Evolutionary conservation across 1,284 basidiomycete species (phyloP).

Genomic region (Chiua sp.): DNA sequence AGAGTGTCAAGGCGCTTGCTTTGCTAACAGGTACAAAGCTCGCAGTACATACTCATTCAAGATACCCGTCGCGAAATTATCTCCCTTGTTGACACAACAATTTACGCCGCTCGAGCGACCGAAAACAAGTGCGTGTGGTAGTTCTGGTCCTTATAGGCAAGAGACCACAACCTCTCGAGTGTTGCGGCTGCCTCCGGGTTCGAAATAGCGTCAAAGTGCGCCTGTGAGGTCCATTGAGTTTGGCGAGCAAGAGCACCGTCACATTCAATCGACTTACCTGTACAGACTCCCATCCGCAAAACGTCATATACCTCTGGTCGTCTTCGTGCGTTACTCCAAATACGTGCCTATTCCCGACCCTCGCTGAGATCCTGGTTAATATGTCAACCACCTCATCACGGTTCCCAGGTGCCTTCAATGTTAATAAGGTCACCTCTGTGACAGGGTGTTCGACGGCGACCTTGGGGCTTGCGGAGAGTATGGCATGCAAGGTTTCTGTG

Average conservation of each 20-base stretch:
- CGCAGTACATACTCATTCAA: not conserved
- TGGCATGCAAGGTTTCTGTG: slow-evolving; percentile 27
- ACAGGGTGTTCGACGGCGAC: slow-evolving; percentile 6
- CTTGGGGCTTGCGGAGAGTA: slow-evolving; percentile 19
- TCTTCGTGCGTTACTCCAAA: slow-evolving; percentile 30
- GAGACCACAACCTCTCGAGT: slow-evolving; percentile 11
- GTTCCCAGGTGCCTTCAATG: slow-evolving; percentile 30
- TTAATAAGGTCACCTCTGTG: slow-evolving; percentile 1
- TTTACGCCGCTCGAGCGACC: not conserved
- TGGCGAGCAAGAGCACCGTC: not conserved
- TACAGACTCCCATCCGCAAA: slow-evolving; percentile 29
- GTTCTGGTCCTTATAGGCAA: slow-evolving; percentile 15
- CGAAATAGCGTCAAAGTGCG: not conserved
- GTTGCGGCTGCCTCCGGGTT: not conserved
- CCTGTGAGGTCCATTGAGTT: not conserved
- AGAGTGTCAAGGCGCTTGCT: not conserved
- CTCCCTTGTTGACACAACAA: no score
- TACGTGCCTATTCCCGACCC: slow-evolving; percentile 14
- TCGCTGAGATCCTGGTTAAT: slow-evolving; percentile 20
- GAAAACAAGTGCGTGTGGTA: slow-evolving; percentile 11
- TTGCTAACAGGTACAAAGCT: not conserved
- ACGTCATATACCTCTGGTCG: slow-evolving; percentile 24
- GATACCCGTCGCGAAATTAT: not conserved
- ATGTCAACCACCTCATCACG: slow-evolving; percentile 18
- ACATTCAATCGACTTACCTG: slow-evolving; percentile 19